These are phyloP conservation scores for Neopestalotiopsis sp. DNA, from an alignment of 2,329 filamentous ascomycete species.

Conservation along the genomic window DNA sequence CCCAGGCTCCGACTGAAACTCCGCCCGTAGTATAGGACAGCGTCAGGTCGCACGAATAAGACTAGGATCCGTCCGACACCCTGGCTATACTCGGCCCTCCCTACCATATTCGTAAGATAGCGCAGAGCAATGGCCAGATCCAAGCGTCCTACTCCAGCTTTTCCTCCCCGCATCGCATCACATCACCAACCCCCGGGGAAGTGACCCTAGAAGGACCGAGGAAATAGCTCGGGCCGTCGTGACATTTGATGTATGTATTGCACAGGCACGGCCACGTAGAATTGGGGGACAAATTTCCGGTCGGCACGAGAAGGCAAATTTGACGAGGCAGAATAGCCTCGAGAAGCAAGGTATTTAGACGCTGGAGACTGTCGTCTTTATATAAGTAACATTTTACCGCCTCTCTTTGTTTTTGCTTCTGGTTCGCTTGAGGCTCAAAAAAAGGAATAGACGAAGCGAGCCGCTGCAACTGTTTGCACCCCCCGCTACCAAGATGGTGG, in stretches of 20 bases:
- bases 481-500: slow-evolving; percentile 5
- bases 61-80: slow-evolving; percentile 4
- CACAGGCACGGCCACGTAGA: neutral
- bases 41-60: neutral
- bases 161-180: slow-evolving; percentile 12
- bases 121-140: slow-evolving; percentile 6
- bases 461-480: neutral
- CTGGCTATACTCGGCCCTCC: slow-evolving; percentile 10
- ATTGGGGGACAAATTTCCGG: neutral
- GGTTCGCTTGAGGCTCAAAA: neutral
- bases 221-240: slow-evolving; percentile 10
- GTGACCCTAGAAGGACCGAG: slow-evolving; percentile 12
- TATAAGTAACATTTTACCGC: neutral
- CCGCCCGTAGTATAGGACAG: neutral
- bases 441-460: neutral
- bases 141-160: neutral
- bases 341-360: neutral
- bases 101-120: neutral
- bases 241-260: neutral
- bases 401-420: neutral
- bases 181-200: neutral
- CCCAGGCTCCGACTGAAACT: neutral
- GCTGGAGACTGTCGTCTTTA: neutral
- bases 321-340: neutral
- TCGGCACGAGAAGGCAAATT: neutral